A percentile compares a stretch with the other conserved stretches of the same genome.
Evolutionary conservation across 106 monocot genomes (phyloP).

Genomic region (Dactylorhiza incarnata): DNA sequence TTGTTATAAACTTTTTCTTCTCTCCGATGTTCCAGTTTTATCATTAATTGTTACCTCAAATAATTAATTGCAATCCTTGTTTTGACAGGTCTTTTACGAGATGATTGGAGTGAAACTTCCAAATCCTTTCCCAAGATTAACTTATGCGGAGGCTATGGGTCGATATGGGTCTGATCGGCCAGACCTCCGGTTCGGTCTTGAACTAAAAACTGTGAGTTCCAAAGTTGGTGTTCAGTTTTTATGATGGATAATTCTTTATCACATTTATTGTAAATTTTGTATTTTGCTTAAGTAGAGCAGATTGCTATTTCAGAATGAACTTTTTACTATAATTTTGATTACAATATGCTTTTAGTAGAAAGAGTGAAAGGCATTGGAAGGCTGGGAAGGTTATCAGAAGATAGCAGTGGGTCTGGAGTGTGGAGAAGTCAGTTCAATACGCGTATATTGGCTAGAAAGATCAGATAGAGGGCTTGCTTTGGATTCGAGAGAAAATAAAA

Average conservation of each 20-base stretch:
- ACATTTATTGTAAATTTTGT: neutral
- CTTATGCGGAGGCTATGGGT: conserved; percentile 85
- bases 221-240: conserved; percentile 2
- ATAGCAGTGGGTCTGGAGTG: too few species aligned
- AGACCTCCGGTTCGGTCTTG: conserved; percentile 81
- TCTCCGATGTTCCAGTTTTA: neutral
- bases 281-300: neutral
- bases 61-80: conserved; percentile 4
- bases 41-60: conserved; percentile 2
- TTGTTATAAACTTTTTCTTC: conserved; percentile 5
- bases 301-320: neutral
- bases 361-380: neutral
- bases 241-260: neutral
- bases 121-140: conserved; percentile 81
- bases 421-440: too few species aligned
- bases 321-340: neutral
- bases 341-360: neutral
- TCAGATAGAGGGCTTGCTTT: too few species aligned
- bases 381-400: neutral
- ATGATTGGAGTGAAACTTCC: conserved; percentile 69
- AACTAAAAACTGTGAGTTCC: conserved; percentile 71
- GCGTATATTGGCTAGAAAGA: too few species aligned
- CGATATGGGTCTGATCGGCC: conserved; percentile 89
- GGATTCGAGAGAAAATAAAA: too few species aligned
- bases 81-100: conserved; percentile 70